phyloP scores from a whole-genome alignment of 2,329 filamentous ascomycete species.

The Penicillium rolfsii region DNA sequence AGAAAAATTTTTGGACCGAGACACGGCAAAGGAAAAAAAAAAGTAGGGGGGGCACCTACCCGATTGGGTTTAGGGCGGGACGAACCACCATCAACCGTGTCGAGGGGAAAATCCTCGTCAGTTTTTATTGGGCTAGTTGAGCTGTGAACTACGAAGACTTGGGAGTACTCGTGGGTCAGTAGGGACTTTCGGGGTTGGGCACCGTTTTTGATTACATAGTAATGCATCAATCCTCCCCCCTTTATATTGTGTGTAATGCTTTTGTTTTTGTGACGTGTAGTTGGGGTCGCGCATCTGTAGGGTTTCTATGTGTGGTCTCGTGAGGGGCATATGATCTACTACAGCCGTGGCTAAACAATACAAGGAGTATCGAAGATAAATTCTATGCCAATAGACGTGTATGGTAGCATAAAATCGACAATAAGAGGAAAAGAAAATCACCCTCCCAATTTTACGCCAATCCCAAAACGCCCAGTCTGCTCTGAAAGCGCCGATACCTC shows the following conservation, averaged over 20 bases:
- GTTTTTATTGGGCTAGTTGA: neutral
- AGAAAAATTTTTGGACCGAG: slow-evolving; percentile 10
- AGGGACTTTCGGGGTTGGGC: slow-evolving; percentile 1
- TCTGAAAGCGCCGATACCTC: slow-evolving; percentile 3
- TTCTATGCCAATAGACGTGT: neutral
- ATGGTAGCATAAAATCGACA: neutral
- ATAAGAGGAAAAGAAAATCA: neutral
- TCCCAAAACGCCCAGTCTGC: neutral
- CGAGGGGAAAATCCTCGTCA: neutral
- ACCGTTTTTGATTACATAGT: neutral
- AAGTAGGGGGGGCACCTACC: slow-evolving; percentile 22
- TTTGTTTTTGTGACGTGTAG: slow-evolving; percentile 1
- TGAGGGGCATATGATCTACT: neutral
- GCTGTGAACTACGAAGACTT: neutral
- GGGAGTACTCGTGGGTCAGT: neutral
- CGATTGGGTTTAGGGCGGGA: slow-evolving; percentile 26
- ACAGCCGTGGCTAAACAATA: neutral
- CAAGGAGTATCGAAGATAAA: neutral
- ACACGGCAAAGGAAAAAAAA: slow-evolving; percentile 26
- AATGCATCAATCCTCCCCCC: neutral
- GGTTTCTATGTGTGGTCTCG: neutral
- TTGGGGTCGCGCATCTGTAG: slow-evolving; percentile 7
- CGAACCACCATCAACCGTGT: slow-evolving; percentile 5
- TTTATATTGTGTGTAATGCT: neutral
- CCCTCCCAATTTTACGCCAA: neutral